Base-by-base conservation (phyloP, 345 rosid genomes). In the Linum lewisii region DNA sequence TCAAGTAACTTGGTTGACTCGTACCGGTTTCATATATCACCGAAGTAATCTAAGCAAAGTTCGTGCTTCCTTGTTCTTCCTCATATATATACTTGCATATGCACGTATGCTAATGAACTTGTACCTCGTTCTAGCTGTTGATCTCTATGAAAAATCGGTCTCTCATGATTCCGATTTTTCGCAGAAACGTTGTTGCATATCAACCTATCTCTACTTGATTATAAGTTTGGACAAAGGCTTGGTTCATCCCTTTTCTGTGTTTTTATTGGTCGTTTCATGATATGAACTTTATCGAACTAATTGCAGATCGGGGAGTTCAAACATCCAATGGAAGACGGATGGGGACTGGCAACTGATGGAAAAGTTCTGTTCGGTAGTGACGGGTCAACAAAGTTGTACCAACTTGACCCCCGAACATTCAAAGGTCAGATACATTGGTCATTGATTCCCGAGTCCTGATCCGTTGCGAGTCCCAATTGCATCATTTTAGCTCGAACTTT, bases 301-400 rank as follows among this genome's bases (percentile, higher is more conserved):
- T 42, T 79, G 78, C 85, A 94, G 99, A 67, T 82, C 50, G 64
- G 68, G 51, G 52, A 70, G 72, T 90, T 87, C 76, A 77, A 71
- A 57, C 96, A 94, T 76, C 69, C 76, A 68, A 94, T 94, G 97
- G 50, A 78, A 54, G 99, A 94, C 78, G 99, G 97, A 16, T 94
- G 99, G 96, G 97, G 99, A 55, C 79, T 90, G 51, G 90, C 97
- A 62, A 85, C 90, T 24, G 95, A 94, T 74, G 97, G 99, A 23
- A 69, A 87, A 63, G 68, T 80, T 61, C 61, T 94, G 66, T 85
- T 84, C 64, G 96, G 99, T 68, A 89, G 84, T 61, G 96, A 94
- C 73, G 99, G 97, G 61, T 79, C 86, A 66, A 90, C 99, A 61
- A 74, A 81, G 21, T 73, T 94, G 54, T 94, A 94, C 67, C 80